Base-by-base conservation (phyloP, 1,284 basidiomycete genomes). In the Leucoagaricus sp. region DNA sequence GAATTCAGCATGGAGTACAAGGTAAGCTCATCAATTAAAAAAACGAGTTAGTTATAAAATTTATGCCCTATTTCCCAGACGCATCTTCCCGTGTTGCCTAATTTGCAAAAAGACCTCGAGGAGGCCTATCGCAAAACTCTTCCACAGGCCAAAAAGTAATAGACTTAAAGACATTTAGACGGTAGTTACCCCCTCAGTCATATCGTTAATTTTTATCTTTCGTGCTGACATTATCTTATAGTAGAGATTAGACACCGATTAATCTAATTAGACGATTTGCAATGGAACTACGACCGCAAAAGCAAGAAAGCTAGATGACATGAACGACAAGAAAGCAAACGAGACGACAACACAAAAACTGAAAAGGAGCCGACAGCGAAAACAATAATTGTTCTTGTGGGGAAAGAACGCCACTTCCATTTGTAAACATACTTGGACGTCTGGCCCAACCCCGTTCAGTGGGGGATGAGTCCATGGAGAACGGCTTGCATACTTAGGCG, bases 1-100 rank as follows among this genome's bases (percentile, higher is more conserved):
- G 93, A 95, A 75, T 96, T 96, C 69, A 93, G 91, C 61, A 98
- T 98, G 95, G 94, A 96, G 72, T 97, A 96, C 75, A 93, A 93
- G 81, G 90, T 89, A 62, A 50, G 77, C 68, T 55, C 19, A 29
- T n/a, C 34, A 26, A 44, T 36, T 51, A 34, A 21, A n/a, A n/a
- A n/a, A n/a, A 34, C n/a, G n/a, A 49, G 17, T 28, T 6, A 48
- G 8, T 29, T 38, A 40, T 50, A 33, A 53, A 44, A 29, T 52
- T 31, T 33, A 34, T 52, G 46, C 42, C 52, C 48, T 36, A 47
- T 75, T 66, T 58, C 25, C 2, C 38, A 60, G 61, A 51, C 62
- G 19, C 64, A 65, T 45, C 34, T 59, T 21, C 60, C 63, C 49
- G 62, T 64, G 9, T 54, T 63, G 13, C 58, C 63, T 36, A 59